Evolutionary conservation across 164 flowering plant species (phyloP).

Genomic region (Macadamia integrifolia): DNA sequence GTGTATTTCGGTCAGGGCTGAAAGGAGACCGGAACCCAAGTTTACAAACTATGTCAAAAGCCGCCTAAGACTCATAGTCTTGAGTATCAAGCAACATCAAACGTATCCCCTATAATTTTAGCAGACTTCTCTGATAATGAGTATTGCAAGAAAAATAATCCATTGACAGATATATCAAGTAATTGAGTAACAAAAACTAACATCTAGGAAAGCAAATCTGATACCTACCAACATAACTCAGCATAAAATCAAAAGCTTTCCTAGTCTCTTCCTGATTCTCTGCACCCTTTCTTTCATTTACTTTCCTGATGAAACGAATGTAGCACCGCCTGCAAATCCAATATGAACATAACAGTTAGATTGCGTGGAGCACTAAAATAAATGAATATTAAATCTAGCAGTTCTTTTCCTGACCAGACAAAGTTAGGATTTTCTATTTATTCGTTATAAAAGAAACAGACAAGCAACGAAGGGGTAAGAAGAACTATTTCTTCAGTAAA

Average conservation of each 20-base stretch:
- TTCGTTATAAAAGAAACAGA: too few relatives aligned
- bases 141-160: background rate
- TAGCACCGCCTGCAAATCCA: conserved; percentile 76
- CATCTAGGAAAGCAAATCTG: conserved; percentile 1
- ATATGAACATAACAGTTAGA: conserved; percentile 9
- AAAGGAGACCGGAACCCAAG: too few relatives aligned
- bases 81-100: too few relatives aligned
- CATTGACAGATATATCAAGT: background rate
- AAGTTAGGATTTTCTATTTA: background rate
- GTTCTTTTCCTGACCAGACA: background rate
- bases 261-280: conserved; percentile 95
- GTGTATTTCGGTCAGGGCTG: too few relatives aligned
- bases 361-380: background rate
- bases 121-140: background rate
- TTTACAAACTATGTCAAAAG: too few relatives aligned
- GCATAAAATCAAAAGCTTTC: conserved; percentile 96
- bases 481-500: too few relatives aligned
- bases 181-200: conserved; percentile 2
- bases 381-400: background rate
- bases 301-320: conserved; percentile 84
- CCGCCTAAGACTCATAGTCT: too few relatives aligned
- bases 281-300: conserved; percentile 74
- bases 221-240: conserved; percentile 70
- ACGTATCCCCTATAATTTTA: background rate
- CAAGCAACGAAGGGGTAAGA: too few relatives aligned